A percentile compares a stretch with the other conserved stretches of the same genome.
These are phyloP conservation scores for Arabidopsis arenosa DNA, from an alignment of 345 rosid species.

Conservation along the genomic window DNA sequence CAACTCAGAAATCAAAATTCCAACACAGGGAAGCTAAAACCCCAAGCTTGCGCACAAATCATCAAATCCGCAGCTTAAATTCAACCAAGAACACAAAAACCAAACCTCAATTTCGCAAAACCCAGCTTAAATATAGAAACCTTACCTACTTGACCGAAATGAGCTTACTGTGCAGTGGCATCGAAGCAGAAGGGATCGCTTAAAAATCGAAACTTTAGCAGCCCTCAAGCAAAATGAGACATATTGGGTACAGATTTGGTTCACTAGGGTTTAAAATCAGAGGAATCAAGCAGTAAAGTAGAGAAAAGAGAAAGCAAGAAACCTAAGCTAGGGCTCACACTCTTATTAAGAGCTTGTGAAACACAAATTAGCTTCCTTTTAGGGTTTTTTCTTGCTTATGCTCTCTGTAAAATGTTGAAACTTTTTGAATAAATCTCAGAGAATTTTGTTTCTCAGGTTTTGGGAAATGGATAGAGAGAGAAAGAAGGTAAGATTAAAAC, in stretches of 20 bases:
- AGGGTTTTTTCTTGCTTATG: conserved; percentile 49
- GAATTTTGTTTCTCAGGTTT: conserved; percentile 47
- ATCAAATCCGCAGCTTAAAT: conserved; percentile 20
- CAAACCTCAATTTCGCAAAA: conserved; percentile 34
- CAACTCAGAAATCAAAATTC: conserved; percentile 33
- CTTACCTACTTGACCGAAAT: conserved; percentile 58
- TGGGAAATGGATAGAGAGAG: conserved; percentile 46
- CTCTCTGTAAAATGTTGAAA: conserved; percentile 20
- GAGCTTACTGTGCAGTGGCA: conserved; percentile 59
- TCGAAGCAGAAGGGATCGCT: conserved; percentile 45
- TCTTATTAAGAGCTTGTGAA: conserved; percentile 5
- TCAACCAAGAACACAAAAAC: conserved; percentile 12
- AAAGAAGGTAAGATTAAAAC: conserved; percentile 62
- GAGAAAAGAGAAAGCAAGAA: conserved; percentile 34
- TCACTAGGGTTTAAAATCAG: conserved; percentile 45
- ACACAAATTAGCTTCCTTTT: conserved; percentile 36
- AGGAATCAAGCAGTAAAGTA: conserved; percentile 41
- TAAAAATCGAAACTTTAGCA: conserved; percentile 5
- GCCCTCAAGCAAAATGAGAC: conserved; percentile 43
- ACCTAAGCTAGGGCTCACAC: conserved; percentile 44
- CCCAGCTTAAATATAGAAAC: conserved; percentile 25
- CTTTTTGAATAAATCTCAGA: conserved; percentile 53
- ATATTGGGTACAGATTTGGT: conserved; percentile 42
- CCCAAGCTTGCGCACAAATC: conserved; percentile 8
- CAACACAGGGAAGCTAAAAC: conserved; percentile 8